Evolutionary conservation across 129 eudicot genomes (phyloP).

Genomic region (Glebionis coronaria): DNA sequence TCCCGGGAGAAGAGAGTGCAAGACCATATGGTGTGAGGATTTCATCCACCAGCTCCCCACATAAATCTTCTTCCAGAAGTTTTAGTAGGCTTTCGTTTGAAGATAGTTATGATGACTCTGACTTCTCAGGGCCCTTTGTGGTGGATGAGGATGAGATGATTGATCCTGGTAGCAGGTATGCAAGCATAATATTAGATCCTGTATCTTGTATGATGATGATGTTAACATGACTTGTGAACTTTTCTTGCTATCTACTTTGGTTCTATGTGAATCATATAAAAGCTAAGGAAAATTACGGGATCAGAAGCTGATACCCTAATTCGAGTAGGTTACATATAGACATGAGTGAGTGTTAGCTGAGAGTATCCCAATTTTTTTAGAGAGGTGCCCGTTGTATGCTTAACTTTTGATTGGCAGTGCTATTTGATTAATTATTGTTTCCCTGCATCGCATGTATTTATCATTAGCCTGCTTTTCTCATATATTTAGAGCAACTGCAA

Average conservation of each 20-base stretch:
- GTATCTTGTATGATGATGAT: slow-evolving; percentile 12
- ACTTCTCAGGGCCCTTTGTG: slow-evolving; percentile 80
- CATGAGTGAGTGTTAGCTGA: not conserved
- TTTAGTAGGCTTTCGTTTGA: slow-evolving; percentile 66
- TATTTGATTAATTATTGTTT: too few relatives aligned
- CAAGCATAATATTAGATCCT: slow-evolving; percentile 4
- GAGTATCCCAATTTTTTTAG: not conserved
- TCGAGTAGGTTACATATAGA: slow-evolving; percentile 2
- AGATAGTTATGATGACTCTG: slow-evolving; percentile 76
- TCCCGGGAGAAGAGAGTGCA: slow-evolving; percentile 56
- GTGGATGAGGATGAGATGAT: slow-evolving; percentile 77
- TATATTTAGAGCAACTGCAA: too few relatives aligned
- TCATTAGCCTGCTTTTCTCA: too few relatives aligned
- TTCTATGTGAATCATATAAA: not conserved
- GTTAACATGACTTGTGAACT: slow-evolving; percentile 12
- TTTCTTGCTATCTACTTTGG: slow-evolving; percentile 11
- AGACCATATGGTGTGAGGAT: slow-evolving; percentile 43
- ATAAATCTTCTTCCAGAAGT: slow-evolving; percentile 63
- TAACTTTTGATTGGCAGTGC: not conserved
- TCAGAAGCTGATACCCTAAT: not conserved
- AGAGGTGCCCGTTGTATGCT: slow-evolving; percentile 1
- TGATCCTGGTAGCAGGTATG: slow-evolving; percentile 79
- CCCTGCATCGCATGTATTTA: too few relatives aligned
- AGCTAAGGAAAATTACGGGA: not conserved
- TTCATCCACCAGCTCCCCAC: slow-evolving; percentile 61